phyloP scores from a whole-genome alignment of 2,329 filamentous ascomycete genomes.

The Aspergillus puulaauensis region DNA sequence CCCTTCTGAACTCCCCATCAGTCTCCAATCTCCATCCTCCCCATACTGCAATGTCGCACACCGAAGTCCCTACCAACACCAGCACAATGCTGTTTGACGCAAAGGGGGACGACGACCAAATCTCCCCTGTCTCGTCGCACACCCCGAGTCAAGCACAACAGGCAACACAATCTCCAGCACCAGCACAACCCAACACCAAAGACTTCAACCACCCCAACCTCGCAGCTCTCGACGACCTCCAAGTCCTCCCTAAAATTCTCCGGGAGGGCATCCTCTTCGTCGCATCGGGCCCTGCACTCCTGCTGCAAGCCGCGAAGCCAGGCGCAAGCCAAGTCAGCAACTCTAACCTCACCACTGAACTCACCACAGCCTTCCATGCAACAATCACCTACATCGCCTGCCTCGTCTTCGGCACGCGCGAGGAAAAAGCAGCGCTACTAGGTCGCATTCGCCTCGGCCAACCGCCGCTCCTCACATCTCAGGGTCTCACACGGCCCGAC shows the following conservation, averaged over 20 bases:
- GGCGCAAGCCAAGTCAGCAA: conserved; percentile 17
- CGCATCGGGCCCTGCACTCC: conserved; percentile 33
- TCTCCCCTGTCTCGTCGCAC: conserved; percentile 15
- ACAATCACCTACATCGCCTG: conserved; percentile 36
- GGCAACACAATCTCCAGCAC: background rate
- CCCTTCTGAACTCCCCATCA: no score
- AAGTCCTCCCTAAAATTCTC: conserved; percentile 36
- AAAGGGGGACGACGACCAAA: conserved; percentile 11
- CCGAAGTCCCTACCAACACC: background rate
- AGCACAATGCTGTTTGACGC: conserved; percentile 8
- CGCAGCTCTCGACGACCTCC: conserved; percentile 31
- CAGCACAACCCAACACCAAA: background rate
- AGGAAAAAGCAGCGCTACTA: conserved; percentile 31
- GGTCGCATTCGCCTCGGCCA: conserved; percentile 23
- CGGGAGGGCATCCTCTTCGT: conserved; percentile 37
- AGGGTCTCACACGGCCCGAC: conserved; percentile 15
- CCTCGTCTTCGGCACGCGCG: conserved; percentile 31
- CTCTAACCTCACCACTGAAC: conserved; percentile 19
- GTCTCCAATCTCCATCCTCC: background rate
- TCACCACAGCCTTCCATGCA: conserved; percentile 30
- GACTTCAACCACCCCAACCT: conserved; percentile 21
- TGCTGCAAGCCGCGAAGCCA: conserved; percentile 35
- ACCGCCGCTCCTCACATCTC: conserved; percentile 23
- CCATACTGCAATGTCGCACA: background rate
- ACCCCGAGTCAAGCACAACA: background rate